Conservation (phyloP, 2,329 filamentous ascomycete genomes). For the Penicillium decumbens region DNA sequence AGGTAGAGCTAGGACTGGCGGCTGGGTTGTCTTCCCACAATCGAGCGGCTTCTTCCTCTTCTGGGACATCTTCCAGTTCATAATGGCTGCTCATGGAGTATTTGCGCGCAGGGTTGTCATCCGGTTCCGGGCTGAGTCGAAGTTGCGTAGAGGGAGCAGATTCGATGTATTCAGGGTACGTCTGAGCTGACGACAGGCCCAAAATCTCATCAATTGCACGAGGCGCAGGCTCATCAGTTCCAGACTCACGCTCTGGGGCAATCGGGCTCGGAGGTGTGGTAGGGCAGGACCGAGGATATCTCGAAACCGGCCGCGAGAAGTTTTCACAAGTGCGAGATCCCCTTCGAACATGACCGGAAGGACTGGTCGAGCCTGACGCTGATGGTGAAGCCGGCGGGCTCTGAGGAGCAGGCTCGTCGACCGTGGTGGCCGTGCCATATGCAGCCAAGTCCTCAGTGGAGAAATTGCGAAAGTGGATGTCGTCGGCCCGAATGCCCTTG, state of each 20-base stretch:
- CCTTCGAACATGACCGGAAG: conserved; percentile 23
- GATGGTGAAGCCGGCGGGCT: conserved; percentile 33
- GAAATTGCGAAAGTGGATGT: conserved; percentile 40
- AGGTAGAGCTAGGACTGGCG: conserved; percentile 14
- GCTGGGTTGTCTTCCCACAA: conserved; percentile 30
- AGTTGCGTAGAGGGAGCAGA: conserved; percentile 30
- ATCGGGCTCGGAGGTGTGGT: conserved; percentile 38
- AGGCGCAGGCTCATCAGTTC: conserved; percentile 33
- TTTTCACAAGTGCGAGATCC: conserved; percentile 48
- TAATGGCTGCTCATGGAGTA: conserved; percentile 40
- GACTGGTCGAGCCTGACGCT: conserved; percentile 24
- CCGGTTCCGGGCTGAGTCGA: conserved; percentile 42
- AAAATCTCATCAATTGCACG: conserved; percentile 42
- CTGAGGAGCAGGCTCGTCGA: conserved; percentile 21
- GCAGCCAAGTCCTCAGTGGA: conserved; percentile 30
- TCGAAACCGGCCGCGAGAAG: conserved; percentile 52
- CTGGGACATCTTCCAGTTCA: conserved; percentile 44
- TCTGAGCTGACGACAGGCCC: conserved; percentile 29
- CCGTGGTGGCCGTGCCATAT: conserved; percentile 21
- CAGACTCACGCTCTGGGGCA: conserved; percentile 33
- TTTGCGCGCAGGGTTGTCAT: conserved; percentile 36
- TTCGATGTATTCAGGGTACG: conserved; percentile 32
- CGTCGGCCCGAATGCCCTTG: conserved; percentile 51
- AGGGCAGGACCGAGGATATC: conserved; percentile 38
- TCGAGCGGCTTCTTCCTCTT: conserved; percentile 41